Evolutionary conservation across 768 basidiomycete genomes (phyloP).

Genomic region (Xerocomus potaroensis): DNA sequence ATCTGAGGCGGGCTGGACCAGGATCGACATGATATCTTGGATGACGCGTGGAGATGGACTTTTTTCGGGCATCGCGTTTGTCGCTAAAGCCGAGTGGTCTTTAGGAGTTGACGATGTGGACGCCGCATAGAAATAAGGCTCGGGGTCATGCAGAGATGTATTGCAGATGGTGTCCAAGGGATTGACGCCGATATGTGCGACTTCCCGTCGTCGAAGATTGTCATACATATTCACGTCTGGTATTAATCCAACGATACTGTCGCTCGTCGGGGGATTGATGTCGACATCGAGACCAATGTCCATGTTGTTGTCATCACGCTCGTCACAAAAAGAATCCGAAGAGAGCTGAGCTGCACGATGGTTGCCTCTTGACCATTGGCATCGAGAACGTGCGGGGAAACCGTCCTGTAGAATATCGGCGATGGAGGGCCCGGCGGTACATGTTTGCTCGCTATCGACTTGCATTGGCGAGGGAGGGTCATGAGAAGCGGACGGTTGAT

Average conservation of each 20-base stretch:
- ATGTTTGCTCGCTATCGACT: conserved; percentile 1
- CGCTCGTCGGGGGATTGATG: conserved; percentile 6
- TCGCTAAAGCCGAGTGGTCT: not conserved
- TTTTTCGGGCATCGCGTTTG: conserved; percentile 3
- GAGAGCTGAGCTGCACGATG: not conserved
- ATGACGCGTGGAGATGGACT: conserved; percentile 28
- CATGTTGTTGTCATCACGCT: not conserved
- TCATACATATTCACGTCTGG: conserved; percentile 37
- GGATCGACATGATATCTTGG: conserved; percentile 30
- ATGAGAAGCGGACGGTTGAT: not conserved
- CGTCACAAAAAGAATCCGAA: not conserved
- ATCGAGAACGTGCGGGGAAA: not conserved
- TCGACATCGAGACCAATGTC: conserved; percentile 8
- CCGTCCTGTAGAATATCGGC: not conserved
- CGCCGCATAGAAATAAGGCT: not conserved
- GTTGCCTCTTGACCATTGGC: not conserved
- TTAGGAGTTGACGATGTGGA: not conserved
- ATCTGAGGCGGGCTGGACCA: conserved; percentile 17
- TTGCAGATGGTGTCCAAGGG: conserved; percentile 35
- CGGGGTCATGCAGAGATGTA: not conserved
- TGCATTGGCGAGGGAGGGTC: conserved; percentile 1
- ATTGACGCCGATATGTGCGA: conserved; percentile 32
- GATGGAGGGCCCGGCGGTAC: not conserved
- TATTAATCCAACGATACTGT: conserved; percentile 24
- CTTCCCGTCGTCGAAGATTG: conserved; percentile 11